A percentile compares a stretch with the other conserved stretches of the same genome.
Conservation (phyloP, 2,329 filamentous ascomycete genomes). For the Pseudogymnoascus sp. region DNA sequence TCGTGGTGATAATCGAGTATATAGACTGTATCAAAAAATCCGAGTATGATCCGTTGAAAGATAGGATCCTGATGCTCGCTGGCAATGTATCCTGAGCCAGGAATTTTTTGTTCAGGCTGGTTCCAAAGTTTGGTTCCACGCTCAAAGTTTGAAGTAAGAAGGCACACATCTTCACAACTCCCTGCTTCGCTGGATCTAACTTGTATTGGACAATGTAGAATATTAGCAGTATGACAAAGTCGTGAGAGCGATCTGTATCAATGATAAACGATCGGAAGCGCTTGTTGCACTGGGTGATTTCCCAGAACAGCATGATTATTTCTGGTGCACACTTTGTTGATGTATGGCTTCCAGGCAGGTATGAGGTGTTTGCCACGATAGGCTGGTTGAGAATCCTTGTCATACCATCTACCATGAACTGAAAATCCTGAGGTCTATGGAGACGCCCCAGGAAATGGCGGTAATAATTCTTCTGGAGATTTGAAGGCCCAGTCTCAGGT, state of each 20-base stretch:
- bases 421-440: slow-evolving; percentile 91
- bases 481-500: slow-evolving; percentile 60
- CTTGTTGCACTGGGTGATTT: slow-evolving; percentile 94
- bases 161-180: slow-evolving; percentile 92
- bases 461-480: slow-evolving; percentile 79
- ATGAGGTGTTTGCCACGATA: slow-evolving; percentile 78
- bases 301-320: slow-evolving; percentile 96
- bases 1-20: slow-evolving; percentile 81
- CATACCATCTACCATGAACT: slow-evolving; percentile 94
- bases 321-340: slow-evolving; percentile 83
- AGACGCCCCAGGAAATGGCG: slow-evolving; percentile 74
- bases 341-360: slow-evolving; percentile 76
- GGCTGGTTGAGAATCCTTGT: slow-evolving; percentile 86
- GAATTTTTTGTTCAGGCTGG: slow-evolving; percentile 82
- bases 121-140: slow-evolving; percentile 82
- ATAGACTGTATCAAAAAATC: slow-evolving; percentile 95
- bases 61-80: slow-evolving; percentile 66
- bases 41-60: slow-evolving; percentile 83
- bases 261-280: slow-evolving; percentile 94
- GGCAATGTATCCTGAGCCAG: slow-evolving; percentile 84
- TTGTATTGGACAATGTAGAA: slow-evolving; percentile 92
- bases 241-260: slow-evolving; percentile 85
- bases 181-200: slow-evolving; percentile 77
- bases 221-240: slow-evolving; percentile 81
- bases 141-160: slow-evolving; percentile 93